These are phyloP conservation scores for Aspergillus candidus DNA, from an alignment of 2,329 filamentous ascomycete species.

Conservation along the genomic window DNA sequence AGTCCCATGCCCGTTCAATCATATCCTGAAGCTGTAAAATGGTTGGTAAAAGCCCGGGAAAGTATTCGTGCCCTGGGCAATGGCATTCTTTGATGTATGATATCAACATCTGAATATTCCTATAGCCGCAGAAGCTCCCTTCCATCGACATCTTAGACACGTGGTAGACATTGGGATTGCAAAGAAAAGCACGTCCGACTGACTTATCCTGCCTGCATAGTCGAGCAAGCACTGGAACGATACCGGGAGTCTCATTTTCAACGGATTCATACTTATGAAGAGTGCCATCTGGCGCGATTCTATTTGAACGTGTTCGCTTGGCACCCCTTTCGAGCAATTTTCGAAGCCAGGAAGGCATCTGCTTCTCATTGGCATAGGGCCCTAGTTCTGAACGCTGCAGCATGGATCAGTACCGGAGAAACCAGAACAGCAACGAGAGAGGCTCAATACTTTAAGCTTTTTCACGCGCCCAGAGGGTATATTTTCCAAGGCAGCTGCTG, in stretches of 20 bases:
- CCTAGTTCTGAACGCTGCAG: slow-evolving; percentile 58
- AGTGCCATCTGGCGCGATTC: slow-evolving; percentile 40
- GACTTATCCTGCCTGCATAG: slow-evolving; percentile 59
- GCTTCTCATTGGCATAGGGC: slow-evolving; percentile 64
- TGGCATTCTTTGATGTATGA: slow-evolving; percentile 65
- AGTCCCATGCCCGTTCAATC: slow-evolving; percentile 85
- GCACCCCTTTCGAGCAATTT: slow-evolving; percentile 56
- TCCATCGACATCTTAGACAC: slow-evolving; percentile 76
- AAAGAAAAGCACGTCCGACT: slow-evolving; percentile 70
- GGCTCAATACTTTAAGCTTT: slow-evolving; percentile 25
- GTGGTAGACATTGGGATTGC: slow-evolving; percentile 68
- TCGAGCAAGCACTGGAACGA: slow-evolving; percentile 58
- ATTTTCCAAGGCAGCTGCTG: not conserved
- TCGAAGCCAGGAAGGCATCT: slow-evolving; percentile 66
- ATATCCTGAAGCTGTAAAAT: slow-evolving; percentile 78
- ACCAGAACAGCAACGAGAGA: not conserved
- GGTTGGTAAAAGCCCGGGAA: slow-evolving; percentile 59
- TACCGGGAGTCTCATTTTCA: slow-evolving; percentile 46
- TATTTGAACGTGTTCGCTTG: slow-evolving; percentile 51
- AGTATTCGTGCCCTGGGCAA: slow-evolving; percentile 53
- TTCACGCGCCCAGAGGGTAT: slow-evolving; percentile 13
- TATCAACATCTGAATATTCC: slow-evolving; percentile 87
- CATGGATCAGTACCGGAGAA: slow-evolving; percentile 11
- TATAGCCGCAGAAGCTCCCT: slow-evolving; percentile 89
- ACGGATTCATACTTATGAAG: slow-evolving; percentile 37